A percentile compares a stretch with the other conserved stretches of the same genome.
Evolutionary conservation across 208 protist species (phyloP).

Genomic region (Zelonia costaricensis): DNA sequence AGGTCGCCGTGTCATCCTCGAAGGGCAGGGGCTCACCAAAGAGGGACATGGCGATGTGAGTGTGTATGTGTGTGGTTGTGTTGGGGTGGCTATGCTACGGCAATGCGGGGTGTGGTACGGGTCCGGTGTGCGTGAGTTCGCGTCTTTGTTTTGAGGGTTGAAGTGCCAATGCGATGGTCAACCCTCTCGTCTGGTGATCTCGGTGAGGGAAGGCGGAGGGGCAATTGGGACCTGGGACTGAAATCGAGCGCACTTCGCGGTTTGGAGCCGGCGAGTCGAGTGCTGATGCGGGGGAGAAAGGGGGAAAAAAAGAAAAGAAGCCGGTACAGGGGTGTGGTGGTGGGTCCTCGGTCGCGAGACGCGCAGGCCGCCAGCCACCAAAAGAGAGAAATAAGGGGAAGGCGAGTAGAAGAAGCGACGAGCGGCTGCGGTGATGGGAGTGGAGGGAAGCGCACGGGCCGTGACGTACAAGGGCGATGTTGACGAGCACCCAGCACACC

Average conservation of each 20-base stretch:
- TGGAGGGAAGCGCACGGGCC: too few species aligned
- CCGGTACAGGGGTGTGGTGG: not conserved
- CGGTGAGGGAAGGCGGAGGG: too few species aligned
- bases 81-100: not conserved
- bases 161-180: too few species aligned
- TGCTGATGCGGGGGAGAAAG: not conserved
- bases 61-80: too few species aligned
- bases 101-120: not conserved
- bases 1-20: conserved; percentile 89
- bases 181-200: too few species aligned
- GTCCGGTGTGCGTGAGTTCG: not conserved
- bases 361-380: not conserved
- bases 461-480: too few species aligned
- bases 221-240: too few species aligned
- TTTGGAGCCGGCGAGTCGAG: not conserved
- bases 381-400: not conserved
- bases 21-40: conserved; percentile 82
- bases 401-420: not conserved
- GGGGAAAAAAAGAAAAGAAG: not conserved
- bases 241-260: too few species aligned
- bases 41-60: conserved; percentile 81
- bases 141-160: not conserved
- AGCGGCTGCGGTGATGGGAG: not conserved
- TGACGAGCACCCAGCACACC: too few species aligned
- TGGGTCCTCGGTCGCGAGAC: too few species aligned